Base-by-base conservation (phyloP, 2,329 filamentous ascomycete genomes). In the Nemania diffusa region DNA sequence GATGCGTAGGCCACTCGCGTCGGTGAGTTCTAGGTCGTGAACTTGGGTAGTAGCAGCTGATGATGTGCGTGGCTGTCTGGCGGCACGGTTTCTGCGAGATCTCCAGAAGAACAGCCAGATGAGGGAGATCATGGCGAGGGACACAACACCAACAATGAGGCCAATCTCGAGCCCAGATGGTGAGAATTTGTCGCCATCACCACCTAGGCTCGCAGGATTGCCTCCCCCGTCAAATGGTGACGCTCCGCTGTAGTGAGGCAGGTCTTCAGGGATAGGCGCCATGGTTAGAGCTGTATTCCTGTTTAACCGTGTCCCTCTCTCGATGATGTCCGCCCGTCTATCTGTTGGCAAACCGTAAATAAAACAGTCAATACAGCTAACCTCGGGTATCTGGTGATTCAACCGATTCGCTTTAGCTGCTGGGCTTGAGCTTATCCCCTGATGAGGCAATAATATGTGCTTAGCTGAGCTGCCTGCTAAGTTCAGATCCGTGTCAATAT, bases 21-120 rank as follows among this genome's bases (percentile, higher is more conserved):
- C 62, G n/a, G 44, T 65, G 15, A 69, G 66, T 42, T 69, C 69
- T 62, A 58, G 24, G 3, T 65, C 67, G 17, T 71, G 51, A 2
- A 27, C 62, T 11, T 11, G 48, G 8, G 46, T 20, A 13, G 56
- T 8, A 5, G 57, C 5, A 11, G 22, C 42, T 3, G 69, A 40
- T 1, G 52, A 22, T 44, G 58, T n/a, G n/a, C 52, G 61, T 1
- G 32, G n/a, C 8, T 65, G 60, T 40, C 70, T 69, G 65, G 60
- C 68, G 15, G 34, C 55, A 17, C 70, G 69, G 34, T 70, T 72
- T 67, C 69, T 71, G 58, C 75, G 76, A 26, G 70, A 64, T 53
- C 76, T 72, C 73, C 74, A 76, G 61, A 73, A 57, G 68, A 78
- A 77, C 8, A 78, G 32, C 40, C 69, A 71, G 9, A 73, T 40